Base-by-base conservation (phyloP, 177 flowering plant genomes). In the Telopea speciosissima region DNA sequence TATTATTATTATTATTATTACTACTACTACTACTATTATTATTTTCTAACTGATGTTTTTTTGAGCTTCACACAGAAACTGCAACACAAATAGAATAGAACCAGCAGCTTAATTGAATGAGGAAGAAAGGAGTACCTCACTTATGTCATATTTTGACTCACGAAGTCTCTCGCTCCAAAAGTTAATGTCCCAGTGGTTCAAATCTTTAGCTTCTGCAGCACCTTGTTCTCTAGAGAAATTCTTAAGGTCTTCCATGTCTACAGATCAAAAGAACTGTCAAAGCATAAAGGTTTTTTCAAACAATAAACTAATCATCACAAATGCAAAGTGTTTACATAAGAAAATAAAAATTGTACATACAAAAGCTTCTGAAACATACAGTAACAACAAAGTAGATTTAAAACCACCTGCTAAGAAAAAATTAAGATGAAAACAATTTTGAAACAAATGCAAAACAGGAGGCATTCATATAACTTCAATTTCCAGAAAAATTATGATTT, bases 151-250 rank as follows among this genome's bases (percentile, higher is more conserved):
- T 73, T 91, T 95, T 25, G 96, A 87, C 71, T 95, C 99, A 54
- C 99, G 97, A 68, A 95, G 94, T 82, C 97, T 91, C 85, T 95
- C 99, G 80, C 96, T 90, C 99, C 99, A 92, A 75, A 91, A 95
- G 79, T 24, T 83, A 62, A 82, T 77, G 76, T 95, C 97, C 99
- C 99, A 95, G 54, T 89, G 96, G 60, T 52, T 83, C 79, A 95
- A 80, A 76, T 88, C 84, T 80, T 86, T 73, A 75, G 90, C 94
- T 88, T 92, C 99, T 44, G 40, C 24, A 64, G 96, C 89, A 81
- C 88, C 91, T 71, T 92, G 89, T 52, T 67, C 79, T 75, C 85
- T 87, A 74, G 87, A 72, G 72, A 91, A 95, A 24, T 24, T 77
- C 78, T 85, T 83, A 16, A 95, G 86, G 75, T 95, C 96, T 70